Evolutionary conservation across 805 yeast genomes (phyloP).

Genomic region (Scheffersomyces coipomensis): DNA sequence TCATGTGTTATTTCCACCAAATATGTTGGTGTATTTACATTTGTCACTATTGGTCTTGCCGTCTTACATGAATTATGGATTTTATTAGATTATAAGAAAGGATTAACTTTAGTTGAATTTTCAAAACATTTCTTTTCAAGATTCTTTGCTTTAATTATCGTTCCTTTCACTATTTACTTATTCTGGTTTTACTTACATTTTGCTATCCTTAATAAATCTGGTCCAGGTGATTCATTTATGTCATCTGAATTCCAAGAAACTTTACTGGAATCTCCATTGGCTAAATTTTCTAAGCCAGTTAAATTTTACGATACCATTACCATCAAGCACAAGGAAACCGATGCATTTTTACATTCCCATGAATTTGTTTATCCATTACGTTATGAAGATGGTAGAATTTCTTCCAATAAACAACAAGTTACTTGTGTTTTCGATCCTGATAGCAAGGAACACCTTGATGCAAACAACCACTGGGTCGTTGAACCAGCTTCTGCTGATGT

Average conservation of each 20-base stretch:
- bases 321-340: conserved; percentile 77
- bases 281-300: conserved; percentile 66
- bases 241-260: conserved; percentile 94
- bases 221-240: conserved; percentile 96
- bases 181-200: conserved; percentile 94
- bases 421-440: conserved; percentile 57
- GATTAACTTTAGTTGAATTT: conserved; percentile 57
- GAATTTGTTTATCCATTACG: conserved; percentile 74
- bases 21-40: conserved; percentile 94
- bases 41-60: conserved; percentile 81
- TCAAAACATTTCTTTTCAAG: conserved; percentile 75
- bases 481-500: conserved; percentile 52
- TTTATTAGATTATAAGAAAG: conserved; percentile 68
- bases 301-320: conserved; percentile 77
- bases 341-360: conserved; percentile 83
- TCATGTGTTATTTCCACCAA: conserved; percentile 94
- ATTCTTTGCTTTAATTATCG: conserved; percentile 62
- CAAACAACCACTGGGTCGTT: conserved; percentile 84
- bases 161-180: conserved; percentile 80
- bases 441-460: conserved; percentile 33
- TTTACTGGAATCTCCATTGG: conserved; percentile 76
- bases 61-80: conserved; percentile 88
- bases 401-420: conserved; percentile 93
- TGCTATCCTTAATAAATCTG: conserved; percentile 75
- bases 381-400: conserved; percentile 93